A percentile compares a stretch with the other conserved stretches of the same genome.
These are phyloP conservation scores for Penicillium antarcticum DNA, from an alignment of 495 filamentous ascomycete genomes.

Conservation along the genomic window DNA sequence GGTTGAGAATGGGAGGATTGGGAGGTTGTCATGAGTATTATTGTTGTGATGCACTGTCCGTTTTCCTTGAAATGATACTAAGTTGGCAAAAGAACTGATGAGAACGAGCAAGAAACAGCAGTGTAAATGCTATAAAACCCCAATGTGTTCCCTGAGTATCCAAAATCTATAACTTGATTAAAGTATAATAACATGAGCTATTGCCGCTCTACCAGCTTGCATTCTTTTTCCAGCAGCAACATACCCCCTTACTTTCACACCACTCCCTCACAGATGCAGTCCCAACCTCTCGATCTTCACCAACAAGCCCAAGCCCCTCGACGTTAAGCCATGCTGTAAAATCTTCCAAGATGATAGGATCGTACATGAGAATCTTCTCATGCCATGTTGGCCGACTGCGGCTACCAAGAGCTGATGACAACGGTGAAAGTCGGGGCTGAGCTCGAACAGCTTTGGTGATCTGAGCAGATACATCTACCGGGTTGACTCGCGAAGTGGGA, in stretches of 20 bases:
- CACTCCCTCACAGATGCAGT: constrained; percentile 66
- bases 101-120: too few species aligned
- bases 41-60: too few species aligned
- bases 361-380: constrained; percentile 91
- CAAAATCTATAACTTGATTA: neutral
- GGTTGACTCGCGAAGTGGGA: constrained; percentile 3
- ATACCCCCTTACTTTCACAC: constrained; percentile 81
- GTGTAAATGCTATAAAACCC: neutral
- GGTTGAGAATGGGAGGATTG: too few species aligned
- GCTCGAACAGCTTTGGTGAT: constrained; percentile 67
- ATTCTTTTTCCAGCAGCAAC: constrained; percentile 52
- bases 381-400: constrained; percentile 60
- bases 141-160: neutral
- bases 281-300: constrained; percentile 63
- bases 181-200: neutral
- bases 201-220: constrained; percentile 10
- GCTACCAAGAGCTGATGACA: constrained; percentile 1
- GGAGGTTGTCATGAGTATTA: too few species aligned
- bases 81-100: too few species aligned
- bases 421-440: constrained; percentile 39
- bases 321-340: constrained; percentile 79
- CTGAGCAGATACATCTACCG: constrained; percentile 48
- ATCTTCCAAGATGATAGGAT: constrained; percentile 88
- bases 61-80: too few species aligned
- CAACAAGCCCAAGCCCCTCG: constrained; percentile 57